Evolutionary conservation across 305 asterid species (phyloP).

Genomic region (Solanum chacoense): DNA sequence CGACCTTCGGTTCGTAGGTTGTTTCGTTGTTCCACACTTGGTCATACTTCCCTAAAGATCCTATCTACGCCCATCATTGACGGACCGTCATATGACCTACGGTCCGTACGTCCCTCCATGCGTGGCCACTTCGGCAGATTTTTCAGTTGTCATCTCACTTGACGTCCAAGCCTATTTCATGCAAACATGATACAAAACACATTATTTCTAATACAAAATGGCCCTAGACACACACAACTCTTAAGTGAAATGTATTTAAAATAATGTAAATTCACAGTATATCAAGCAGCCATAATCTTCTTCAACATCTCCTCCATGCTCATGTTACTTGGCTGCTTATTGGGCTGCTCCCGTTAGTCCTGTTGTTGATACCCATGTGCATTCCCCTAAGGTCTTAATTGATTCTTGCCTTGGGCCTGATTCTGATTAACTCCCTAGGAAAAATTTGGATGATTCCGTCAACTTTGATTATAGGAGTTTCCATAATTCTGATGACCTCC

Average conservation of each 20-base stretch:
- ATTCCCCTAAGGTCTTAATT: not conserved
- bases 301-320: not conserved
- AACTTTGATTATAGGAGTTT: not conserved
- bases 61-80: not conserved
- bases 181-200: not conserved
- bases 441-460: not conserved
- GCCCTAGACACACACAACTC: not conserved
- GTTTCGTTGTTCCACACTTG: not conserved
- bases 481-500: not conserved
- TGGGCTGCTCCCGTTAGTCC: not conserved
- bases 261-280: no score
- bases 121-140: not conserved
- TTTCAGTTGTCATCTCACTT: not conserved
- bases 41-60: not conserved
- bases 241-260: not conserved
- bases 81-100: not conserved
- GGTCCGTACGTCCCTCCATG: not conserved
- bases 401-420: not conserved
- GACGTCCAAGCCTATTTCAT: not conserved
- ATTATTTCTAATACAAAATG: not conserved
- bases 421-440: not conserved
- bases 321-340: not conserved
- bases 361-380: not conserved
- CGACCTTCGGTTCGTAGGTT: not conserved
- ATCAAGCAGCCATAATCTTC: not conserved